Evolutionary conservation across 176 grass and related monocot genomes (phyloP), one percentile per base, ranked within the genome.

Genomic region (Tillandsia leiboldiana): DNA sequence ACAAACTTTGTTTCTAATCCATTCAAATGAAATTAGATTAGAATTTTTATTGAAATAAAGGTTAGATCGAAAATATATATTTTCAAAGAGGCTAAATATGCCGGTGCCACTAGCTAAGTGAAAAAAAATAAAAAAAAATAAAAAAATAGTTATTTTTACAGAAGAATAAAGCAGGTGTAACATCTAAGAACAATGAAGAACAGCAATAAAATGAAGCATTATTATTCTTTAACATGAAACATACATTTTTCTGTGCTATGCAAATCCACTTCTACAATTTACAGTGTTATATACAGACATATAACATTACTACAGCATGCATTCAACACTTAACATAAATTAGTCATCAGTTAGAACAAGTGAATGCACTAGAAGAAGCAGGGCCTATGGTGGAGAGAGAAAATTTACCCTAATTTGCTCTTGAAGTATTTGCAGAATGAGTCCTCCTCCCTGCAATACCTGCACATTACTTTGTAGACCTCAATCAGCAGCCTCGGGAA

Each of bases 401-500:
- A 77, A 42, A 0, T 64, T 18, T 86, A 92, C 17, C 48, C n/a
- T 15, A 48, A 70, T 49, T 51, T 86, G n/a, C 76, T 77, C 3
- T 70, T 64, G 50, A 87, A 90, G 72, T 93, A 93, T 90, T 99
- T 93, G 22, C 81, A 73, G 72, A 99, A 87, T 26, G 80, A 82
- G 67, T 81, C 84, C 73, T 97, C 94, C 18, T 88, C 87, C 49
- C 79, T 78, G 80, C 94, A 99, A 73, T 90, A 78, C 63, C 63
- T 68, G 14, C 2, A 73, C 63, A 93, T 59, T 64, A 99, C 77
- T 63, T 90, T 83, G 77, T 93, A 99, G 20, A 93, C 94, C 80
- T 99, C 84, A 33, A 93, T 93, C 22, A 99, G 72, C 27, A 99
- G 81, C 71, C 83, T 93, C 0, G 94, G 94, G 53, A 99, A 99